Evolutionary conservation across 495 filamentous ascomycete genomes (phyloP).

Genomic region (Hyaloscypha variabilis): DNA sequence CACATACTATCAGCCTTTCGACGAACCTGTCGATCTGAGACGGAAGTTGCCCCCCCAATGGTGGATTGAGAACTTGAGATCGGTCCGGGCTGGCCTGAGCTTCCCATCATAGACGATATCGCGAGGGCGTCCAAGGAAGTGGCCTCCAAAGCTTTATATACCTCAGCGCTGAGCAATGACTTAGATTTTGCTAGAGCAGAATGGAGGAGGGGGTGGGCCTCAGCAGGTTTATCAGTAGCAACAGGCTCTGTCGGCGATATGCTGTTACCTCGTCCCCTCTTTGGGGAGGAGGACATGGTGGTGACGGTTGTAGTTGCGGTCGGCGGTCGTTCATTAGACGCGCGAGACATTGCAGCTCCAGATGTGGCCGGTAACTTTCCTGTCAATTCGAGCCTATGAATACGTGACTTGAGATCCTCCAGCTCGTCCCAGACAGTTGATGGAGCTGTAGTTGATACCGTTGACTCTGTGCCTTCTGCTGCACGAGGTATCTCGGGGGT

Average conservation of each 20-base stretch:
- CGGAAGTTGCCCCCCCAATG: constrained; percentile 55
- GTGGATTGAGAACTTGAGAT: constrained; percentile 64
- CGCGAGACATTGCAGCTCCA: constrained; percentile 73
- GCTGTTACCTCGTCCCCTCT: constrained; percentile 57
- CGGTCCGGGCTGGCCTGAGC: constrained; percentile 59
- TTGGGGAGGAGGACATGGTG: constrained; percentile 86
- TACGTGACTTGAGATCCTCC: constrained; percentile 92
- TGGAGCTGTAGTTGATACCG: constrained; percentile 80
- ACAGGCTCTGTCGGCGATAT: constrained; percentile 50
- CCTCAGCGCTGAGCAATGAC: constrained; percentile 62
- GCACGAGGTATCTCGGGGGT: constrained; percentile 49
- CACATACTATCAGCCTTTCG: constrained; percentile 93
- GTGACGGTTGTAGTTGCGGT: constrained; percentile 95
- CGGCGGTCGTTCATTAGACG: constrained; percentile 77
- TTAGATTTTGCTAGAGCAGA: constrained; percentile 80
- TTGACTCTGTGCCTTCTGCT: constrained; percentile 74
- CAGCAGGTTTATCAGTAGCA: constrained; percentile 35
- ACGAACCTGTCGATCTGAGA: constrained; percentile 80
- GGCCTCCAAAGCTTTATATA: constrained; percentile 80
- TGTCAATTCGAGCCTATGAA: constrained; percentile 87
- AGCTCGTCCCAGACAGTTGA: constrained; percentile 98
- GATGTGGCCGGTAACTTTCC: constrained; percentile 84
- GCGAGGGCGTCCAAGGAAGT: constrained; percentile 80
- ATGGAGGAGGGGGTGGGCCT: constrained; percentile 76
- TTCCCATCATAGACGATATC: constrained; percentile 74